Base-by-base conservation (phyloP, 495 filamentous ascomycete species). In the Cryomyces minteri region DNA sequence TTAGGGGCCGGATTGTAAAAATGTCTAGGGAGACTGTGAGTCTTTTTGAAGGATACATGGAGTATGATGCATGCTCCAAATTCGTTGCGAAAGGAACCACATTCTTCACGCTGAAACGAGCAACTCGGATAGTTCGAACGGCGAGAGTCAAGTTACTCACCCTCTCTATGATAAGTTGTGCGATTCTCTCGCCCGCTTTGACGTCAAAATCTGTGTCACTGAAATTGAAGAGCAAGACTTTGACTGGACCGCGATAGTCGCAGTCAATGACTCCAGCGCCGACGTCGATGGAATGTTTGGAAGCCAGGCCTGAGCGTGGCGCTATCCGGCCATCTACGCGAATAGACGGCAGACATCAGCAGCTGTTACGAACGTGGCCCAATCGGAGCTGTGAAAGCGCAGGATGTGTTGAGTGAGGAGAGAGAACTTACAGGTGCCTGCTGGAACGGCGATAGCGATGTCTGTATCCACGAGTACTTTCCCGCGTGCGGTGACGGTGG, bases 191-290 rank as follows among this genome's bases (percentile, higher is more conserved):
- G 25, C 88, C 88, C 56, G 75, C 77, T 61, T 79, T 79, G 49
- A 98, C 71, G 43, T 70, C 67, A 54, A 90, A 96, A 55, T 94
- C 88, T 14, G 63, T 67, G 10, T 90, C 87, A 10, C 69, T 69
- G 63, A 92, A 80, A 68, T 98, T 98, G 58, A 95, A 94, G 36
- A 98, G 71, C 53, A 98, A 68, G 18, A 98, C 80, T 69, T 87
- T 93, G 50, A 98, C 80, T 49, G 81, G 82, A 12, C 90, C 90
- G 28, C 90, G 75, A 68, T 98, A 98, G 60, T 98, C 90, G 6
- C 88, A 85, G 66, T 98, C 90, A 57, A 98, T 94, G 43, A 98
- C 90, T 32, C 90, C 90, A 3, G 90, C 90, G 46, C 88, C 85
- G 1, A 80, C 84, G 61, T 94, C 84, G 60, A 98, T 95, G 67